Evolutionary conservation across 1,139 yeast genomes (phyloP).

Genomic region (Yamadazyma aaseri): DNA sequence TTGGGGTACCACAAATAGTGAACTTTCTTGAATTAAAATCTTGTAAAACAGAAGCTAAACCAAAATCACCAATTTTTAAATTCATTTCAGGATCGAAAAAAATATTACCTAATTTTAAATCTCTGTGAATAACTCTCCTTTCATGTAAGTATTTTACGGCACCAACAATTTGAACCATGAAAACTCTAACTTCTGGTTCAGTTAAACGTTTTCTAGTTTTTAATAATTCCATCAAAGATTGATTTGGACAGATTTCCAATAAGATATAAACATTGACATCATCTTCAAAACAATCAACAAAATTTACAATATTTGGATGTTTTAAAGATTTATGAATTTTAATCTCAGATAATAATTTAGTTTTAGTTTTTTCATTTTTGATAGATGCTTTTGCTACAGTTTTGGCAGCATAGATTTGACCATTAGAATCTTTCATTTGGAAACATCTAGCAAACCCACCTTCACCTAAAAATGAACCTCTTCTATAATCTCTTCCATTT

Average conservation of each 20-base stretch:
- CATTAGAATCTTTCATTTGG: slow-evolving; percentile 89
- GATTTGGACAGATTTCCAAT: slow-evolving; percentile 91
- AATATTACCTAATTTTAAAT: slow-evolving; percentile 89
- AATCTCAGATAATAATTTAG: slow-evolving; percentile 87
- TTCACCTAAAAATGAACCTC: slow-evolving; percentile 92
- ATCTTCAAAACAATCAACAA: slow-evolving; percentile 93
- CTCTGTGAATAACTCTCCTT: slow-evolving; percentile 93
- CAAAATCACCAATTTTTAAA: slow-evolving; percentile 94
- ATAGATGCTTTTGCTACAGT: slow-evolving; percentile 96
- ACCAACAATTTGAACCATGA: slow-evolving; percentile 90
- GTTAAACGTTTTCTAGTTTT: slow-evolving; percentile 78
- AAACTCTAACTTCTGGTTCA: slow-evolving; percentile 89
- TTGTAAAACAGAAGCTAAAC: slow-evolving; percentile 86
- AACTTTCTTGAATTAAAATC: slow-evolving; percentile 69
- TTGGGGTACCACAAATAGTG: slow-evolving; percentile 97
- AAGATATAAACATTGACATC: slow-evolving; percentile 89
- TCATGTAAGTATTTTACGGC: slow-evolving; percentile 91
- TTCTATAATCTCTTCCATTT: slow-evolving; percentile 82
- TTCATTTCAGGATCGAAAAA: slow-evolving; percentile 92
- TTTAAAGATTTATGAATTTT: slow-evolving; percentile 89
- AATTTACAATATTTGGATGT: slow-evolving; percentile 88
- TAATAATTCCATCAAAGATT: slow-evolving; percentile 87
- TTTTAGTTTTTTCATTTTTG: slow-evolving; percentile 85
- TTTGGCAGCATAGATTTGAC: slow-evolving; percentile 91
- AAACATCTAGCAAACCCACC: slow-evolving; percentile 99